These are phyloP conservation scores for Pythium pyrilobum DNA, from an alignment of 352 stramenopile species.

Conservation along the genomic window DNA sequence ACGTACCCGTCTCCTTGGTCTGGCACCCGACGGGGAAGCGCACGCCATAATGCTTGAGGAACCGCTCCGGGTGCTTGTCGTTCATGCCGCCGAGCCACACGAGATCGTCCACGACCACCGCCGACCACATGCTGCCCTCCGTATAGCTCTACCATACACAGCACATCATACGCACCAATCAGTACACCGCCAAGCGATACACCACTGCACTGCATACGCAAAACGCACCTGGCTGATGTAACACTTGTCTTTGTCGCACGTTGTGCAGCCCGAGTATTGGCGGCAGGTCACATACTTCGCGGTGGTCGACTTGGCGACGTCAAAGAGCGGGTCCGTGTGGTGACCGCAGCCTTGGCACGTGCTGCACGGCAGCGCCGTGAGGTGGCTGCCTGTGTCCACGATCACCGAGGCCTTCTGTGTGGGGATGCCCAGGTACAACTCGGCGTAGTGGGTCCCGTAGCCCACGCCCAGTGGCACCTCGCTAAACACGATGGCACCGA, in stretches of 20 bases:
- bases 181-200: too few relatives aligned
- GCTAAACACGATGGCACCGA: constrained; percentile 38
- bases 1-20: constrained; percentile 61
- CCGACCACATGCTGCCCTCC: constrained; percentile 86
- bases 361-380: constrained; percentile 73
- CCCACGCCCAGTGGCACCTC: constrained; percentile 64
- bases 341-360: constrained; percentile 59
- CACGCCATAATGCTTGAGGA: constrained; percentile 63
- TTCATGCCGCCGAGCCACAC: constrained; percentile 73
- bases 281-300: constrained; percentile 61
- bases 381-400: constrained; percentile 76
- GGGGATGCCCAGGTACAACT: constrained; percentile 76
- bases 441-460: constrained; percentile 77
- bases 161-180: too few relatives aligned
- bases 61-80: constrained; percentile 32
- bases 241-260: constrained; percentile 60
- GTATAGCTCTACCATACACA: constrained; percentile 55
- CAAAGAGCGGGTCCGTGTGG: constrained; percentile 73
- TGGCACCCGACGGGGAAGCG: constrained; percentile 77
- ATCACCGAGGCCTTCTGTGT: constrained; percentile 82
- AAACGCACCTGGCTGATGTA: constrained; percentile 59
- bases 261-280: constrained; percentile 41
- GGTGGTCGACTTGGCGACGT: constrained; percentile 72
- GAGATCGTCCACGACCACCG: constrained; percentile 72
- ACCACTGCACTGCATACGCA: too few relatives aligned